phyloP scores from a whole-genome alignment of 2,329 filamentous ascomycete species.

The Aspergillus sp. region DNA sequence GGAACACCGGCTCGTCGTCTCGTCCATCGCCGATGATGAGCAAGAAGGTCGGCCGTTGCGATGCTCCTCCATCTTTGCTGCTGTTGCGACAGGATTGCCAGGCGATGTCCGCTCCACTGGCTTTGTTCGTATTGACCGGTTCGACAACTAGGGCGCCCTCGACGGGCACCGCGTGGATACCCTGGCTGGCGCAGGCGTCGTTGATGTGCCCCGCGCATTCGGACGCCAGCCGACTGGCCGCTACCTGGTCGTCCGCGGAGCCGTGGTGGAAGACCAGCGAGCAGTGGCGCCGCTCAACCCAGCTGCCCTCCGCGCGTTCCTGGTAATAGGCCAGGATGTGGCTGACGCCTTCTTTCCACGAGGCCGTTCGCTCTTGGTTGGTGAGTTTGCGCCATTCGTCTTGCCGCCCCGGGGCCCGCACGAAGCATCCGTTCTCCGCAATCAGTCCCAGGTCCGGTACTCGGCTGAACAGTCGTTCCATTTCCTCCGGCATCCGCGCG shows the following conservation, averaged over 20 bases:
- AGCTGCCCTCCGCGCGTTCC: slow-evolving; percentile 79
- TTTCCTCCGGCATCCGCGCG: slow-evolving; percentile 73
- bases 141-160: slow-evolving; percentile 78
- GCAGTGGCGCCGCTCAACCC: slow-evolving; percentile 85
- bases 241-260: slow-evolving; percentile 66
- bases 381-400: slow-evolving; percentile 71
- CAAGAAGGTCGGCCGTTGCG: slow-evolving; percentile 62
- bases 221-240: slow-evolving; percentile 68
- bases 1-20: slow-evolving; percentile 89
- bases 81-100: slow-evolving; percentile 51
- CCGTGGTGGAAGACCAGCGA: slow-evolving; percentile 87
- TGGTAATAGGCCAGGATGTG: slow-evolving; percentile 81
- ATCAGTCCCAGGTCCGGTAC: slow-evolving; percentile 81
- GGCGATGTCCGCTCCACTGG: slow-evolving; percentile 68
- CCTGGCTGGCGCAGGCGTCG: slow-evolving; percentile 75
- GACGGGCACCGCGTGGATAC: slow-evolving; percentile 72
- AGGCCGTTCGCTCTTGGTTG: slow-evolving; percentile 58
- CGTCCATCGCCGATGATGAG: slow-evolving; percentile 85
- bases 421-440: slow-evolving; percentile 88
- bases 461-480: slow-evolving; percentile 75
- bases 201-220: slow-evolving; percentile 95
- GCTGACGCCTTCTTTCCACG: slow-evolving; percentile 78
- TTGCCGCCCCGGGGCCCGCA: slow-evolving; percentile 57
- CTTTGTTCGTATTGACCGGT: slow-evolving; percentile 78
- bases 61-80: slow-evolving; percentile 10